Evolutionary conservation across 2,329 filamentous ascomycete genomes (phyloP), one percentile per base, ranked within the genome.

Genomic region (Diaporthe capsici): DNA sequence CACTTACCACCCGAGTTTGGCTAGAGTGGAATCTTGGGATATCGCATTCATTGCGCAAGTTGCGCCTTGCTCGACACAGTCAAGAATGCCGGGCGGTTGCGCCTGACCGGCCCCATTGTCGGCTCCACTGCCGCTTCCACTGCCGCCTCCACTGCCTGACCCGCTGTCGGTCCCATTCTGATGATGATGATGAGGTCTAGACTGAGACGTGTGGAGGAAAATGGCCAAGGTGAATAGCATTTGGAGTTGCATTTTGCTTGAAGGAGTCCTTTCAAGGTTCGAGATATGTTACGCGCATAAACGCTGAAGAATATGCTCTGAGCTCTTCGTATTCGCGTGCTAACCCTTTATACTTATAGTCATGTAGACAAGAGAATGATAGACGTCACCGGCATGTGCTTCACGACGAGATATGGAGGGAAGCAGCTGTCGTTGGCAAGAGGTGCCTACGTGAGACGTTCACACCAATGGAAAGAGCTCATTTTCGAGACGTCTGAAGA

Each of bases 41-140:
- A 28, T 15, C 25, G 63, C 63, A 51, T 31, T 20, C 22, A 31
- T 9, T 22, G 47, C 47, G 44, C 44, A 68, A 20, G 28, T 37
- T 7, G 63, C 63, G 37, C 63, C 63, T 44, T 68, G 63, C 44
- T 51, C 63, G 34, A 39, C 44, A 39, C 63, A 68, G 63, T 39
- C 63, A 39, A 68, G 44, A 37, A 68, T 68, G 13, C 44, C 31
- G 44, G 34, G 22, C n/a, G 63, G 8, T 39, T 51, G 63, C 22
- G 28, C 9, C 44, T 51, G 44, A n/a, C 25, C 28, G 20, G 25
- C 3, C 20, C 17, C 61, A 31, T 28, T 10, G 17, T 12, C n/a
- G 4, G 37, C 8, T 7, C 20, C 34, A 17, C 22, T 15, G 15
- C 4, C 37, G 9, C 37, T 17, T 15, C 37, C 58, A 37, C 15